These are phyloP conservation scores for Spiromastix sp. DNA, from an alignment of 2,329 filamentous ascomycete species.

Conservation along the genomic window DNA sequence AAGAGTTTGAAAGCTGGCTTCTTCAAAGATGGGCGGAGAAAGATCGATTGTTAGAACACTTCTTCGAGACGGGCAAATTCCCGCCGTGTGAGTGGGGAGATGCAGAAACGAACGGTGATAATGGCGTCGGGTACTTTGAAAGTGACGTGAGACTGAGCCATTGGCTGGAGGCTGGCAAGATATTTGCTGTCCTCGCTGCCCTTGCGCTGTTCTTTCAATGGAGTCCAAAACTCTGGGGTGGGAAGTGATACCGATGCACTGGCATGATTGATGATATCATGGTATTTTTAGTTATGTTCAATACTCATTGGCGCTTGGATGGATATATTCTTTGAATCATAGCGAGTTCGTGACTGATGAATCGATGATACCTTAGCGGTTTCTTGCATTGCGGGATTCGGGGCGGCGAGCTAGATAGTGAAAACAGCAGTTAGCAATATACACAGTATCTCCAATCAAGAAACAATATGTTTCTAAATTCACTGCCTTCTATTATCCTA, in stretches of 20 bases:
- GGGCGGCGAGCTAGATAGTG: too few species aligned
- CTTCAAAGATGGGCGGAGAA: slow-evolving; percentile 85
- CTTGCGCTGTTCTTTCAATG: slow-evolving; percentile 11
- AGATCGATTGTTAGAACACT: slow-evolving; percentile 78
- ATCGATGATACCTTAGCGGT: too few species aligned
- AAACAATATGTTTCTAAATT: too few species aligned
- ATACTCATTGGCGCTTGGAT: neutral
- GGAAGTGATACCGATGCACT: too few species aligned
- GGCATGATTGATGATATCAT: too few species aligned
- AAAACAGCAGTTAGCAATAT: too few species aligned
- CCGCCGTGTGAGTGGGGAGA: slow-evolving; percentile 52
- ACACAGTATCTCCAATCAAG: too few species aligned
- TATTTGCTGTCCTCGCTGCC: slow-evolving; percentile 21
- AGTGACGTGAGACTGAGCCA: slow-evolving; percentile 25
- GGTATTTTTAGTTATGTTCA: neutral
- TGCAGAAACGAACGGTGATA: slow-evolving; percentile 31
- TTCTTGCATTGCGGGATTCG: too few species aligned
- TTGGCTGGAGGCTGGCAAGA: slow-evolving; percentile 24
- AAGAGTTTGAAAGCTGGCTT: slow-evolving; percentile 76
- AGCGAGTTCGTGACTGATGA: too few species aligned
- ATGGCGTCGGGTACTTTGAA: slow-evolving; percentile 19
- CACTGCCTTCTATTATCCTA: too few species aligned
- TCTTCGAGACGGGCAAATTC: slow-evolving; percentile 65
- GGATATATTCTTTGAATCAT: slow-evolving; percentile 4
- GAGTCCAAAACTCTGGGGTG: slow-evolving; percentile 1